Percentiles rank a stretch among this genome's conserved stretches.
Evolutionary conservation across 2,329 filamentous ascomycete species (phyloP).

Genomic region (Paramyrothecium sp.): DNA sequence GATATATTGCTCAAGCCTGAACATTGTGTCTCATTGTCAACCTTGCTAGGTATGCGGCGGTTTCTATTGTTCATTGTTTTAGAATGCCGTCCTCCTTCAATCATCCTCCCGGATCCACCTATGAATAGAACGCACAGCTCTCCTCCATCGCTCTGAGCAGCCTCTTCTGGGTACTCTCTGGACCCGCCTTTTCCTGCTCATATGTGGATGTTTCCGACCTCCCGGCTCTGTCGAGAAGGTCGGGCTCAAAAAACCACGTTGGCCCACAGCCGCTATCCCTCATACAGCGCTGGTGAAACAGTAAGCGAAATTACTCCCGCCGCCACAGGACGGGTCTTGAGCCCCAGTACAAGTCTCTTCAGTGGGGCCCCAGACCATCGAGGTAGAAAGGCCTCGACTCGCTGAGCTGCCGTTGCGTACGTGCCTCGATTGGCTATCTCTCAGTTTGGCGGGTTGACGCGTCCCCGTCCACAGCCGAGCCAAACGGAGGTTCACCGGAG

Average conservation of each 20-base stretch:
- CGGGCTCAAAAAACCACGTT: slow-evolving; percentile 19
- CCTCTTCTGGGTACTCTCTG: background rate
- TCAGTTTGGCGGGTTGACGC: background rate
- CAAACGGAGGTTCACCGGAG: background rate
- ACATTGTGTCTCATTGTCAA: no score
- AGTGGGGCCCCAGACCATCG: background rate
- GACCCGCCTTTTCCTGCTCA: background rate
- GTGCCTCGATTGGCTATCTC: background rate
- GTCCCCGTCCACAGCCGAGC: background rate
- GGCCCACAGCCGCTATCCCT: slow-evolving; percentile 18
- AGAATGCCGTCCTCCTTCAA: no score
- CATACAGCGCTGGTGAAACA: slow-evolving; percentile 20
- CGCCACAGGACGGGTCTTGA: slow-evolving; percentile 16
- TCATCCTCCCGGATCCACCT: no score
- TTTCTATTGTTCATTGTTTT: no score
- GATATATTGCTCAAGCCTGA: background rate
- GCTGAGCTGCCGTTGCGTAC: no score
- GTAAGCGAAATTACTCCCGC: slow-evolving; percentile 34
- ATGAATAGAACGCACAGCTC: background rate
- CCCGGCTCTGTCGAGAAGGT: background rate
- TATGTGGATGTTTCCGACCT: background rate
- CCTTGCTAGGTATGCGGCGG: no score
- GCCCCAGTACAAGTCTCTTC: background rate
- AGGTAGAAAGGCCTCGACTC: background rate
- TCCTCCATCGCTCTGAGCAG: background rate